Evolutionary conservation across 1,139 yeast genomes (phyloP).

Genomic region (Candida sanyaensis): DNA sequence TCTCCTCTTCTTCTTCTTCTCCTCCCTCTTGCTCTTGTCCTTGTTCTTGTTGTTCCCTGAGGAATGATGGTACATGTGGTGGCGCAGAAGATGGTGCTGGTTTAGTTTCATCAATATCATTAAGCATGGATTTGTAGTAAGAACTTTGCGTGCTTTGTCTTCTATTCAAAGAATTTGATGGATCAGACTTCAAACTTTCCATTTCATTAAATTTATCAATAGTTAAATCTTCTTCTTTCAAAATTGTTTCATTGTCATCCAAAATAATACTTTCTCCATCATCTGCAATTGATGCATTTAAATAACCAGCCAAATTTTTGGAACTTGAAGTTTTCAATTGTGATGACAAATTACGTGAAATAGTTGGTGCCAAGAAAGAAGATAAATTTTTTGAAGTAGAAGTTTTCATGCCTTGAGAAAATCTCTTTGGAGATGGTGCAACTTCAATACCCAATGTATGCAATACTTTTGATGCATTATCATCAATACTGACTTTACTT

Average conservation of each 20-base stretch:
- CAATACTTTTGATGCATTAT: slow-evolving; percentile 37
- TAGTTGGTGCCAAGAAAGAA: slow-evolving; percentile 20
- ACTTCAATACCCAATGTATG: slow-evolving; percentile 47
- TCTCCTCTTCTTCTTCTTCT: slow-evolving; percentile 5
- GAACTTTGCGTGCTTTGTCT: slow-evolving; percentile 12
- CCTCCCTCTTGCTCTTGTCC: too few species aligned
- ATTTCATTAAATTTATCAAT: slow-evolving; percentile 12
- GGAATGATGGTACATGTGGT: background rate
- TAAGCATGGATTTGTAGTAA: slow-evolving; percentile 25
- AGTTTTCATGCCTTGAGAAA: slow-evolving; percentile 35
- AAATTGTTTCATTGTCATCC: slow-evolving; percentile 2
- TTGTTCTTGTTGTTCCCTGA: slow-evolving; percentile 5
- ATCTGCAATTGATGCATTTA: slow-evolving; percentile 5
- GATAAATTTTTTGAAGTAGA: slow-evolving; percentile 48
- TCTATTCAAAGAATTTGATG: slow-evolving; percentile 8
- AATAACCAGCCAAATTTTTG: slow-evolving; percentile 37
- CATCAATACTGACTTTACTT: slow-evolving; percentile 9
- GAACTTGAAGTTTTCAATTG: slow-evolving; percentile 47
- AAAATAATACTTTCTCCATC: slow-evolving; percentile 4
- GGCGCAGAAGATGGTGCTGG: slow-evolving; percentile 1
- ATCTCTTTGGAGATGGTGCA: slow-evolving; percentile 25
- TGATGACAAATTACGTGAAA: slow-evolving; percentile 13
- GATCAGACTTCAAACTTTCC: slow-evolving; percentile 7
- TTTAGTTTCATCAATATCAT: slow-evolving; percentile 25
- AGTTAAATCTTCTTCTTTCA: slow-evolving; percentile 4